Evolutionary conservation across 805 yeast genomes (phyloP).

Genomic region (Suhomyces sp.): DNA sequence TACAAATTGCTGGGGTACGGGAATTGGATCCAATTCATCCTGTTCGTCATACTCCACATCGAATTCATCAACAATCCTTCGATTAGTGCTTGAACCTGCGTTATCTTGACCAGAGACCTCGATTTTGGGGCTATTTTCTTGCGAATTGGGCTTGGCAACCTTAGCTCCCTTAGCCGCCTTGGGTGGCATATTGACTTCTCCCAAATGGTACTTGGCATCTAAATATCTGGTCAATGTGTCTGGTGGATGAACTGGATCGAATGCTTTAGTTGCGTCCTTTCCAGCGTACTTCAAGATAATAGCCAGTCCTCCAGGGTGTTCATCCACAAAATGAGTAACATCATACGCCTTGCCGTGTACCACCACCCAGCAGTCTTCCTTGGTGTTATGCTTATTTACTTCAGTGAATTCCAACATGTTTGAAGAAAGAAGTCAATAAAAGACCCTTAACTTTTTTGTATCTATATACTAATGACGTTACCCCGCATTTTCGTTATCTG

Average conservation of each 20-base stretch:
- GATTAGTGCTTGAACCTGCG: neutral
- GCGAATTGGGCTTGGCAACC: neutral
- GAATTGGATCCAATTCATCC: conserved; percentile 29
- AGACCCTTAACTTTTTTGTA: too few relatives aligned
- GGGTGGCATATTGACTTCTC: conserved; percentile 27
- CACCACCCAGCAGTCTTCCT: conserved; percentile 79
- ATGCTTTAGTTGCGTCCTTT: conserved; percentile 68
- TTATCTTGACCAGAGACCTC: neutral
- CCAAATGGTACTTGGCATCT: conserved; percentile 41
- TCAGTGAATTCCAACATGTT: conserved; percentile 18
- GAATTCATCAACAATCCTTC: conserved; percentile 30
- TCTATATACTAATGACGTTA: too few relatives aligned
- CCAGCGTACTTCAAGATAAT: conserved; percentile 55
- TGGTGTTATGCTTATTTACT: conserved; percentile 48
- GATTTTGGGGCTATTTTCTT: neutral
- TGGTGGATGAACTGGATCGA: conserved; percentile 89
- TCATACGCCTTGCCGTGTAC: conserved; percentile 79
- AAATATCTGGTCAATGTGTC: conserved; percentile 74
- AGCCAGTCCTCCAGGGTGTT: conserved; percentile 63
- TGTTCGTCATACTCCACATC: conserved; percentile 46
- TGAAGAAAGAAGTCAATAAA: neutral
- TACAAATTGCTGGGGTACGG: conserved; percentile 1
- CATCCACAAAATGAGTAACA: conserved; percentile 58
- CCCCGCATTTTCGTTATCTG: too few relatives aligned
- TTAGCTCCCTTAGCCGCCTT: neutral